Base-by-base conservation (phyloP, 83 land plant genomes). In the Isoetes engelmannii region DNA sequence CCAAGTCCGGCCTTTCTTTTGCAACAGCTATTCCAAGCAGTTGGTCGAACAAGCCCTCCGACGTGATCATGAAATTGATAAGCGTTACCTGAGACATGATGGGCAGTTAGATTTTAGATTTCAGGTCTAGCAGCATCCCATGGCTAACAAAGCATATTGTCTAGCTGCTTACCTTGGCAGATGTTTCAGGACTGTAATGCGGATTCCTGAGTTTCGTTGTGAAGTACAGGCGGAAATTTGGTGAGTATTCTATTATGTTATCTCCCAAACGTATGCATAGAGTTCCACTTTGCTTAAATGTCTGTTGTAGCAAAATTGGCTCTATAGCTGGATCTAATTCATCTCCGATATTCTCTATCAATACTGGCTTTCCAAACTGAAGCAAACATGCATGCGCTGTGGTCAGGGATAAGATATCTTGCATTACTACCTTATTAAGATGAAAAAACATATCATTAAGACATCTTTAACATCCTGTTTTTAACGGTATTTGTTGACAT, bases 361-460 rank as follows among this genome's bases (percentile, higher is more conserved):
- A 61, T 20, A 73, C 74, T 15, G 75, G 75, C 58, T 73, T 73
- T 9, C 75, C 75, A 67, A 73, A 73, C 75, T 73, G 74, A 20
- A 46, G 37, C 37, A 28, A 28, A 28, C 37, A 28, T 28, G 37
- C 37, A 28, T 28, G 37, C 37, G 2, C 37, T 0, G 37, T 28
- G 37, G 37, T 28, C 37, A 28, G 37, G 37, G 37, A 28, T 0
- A 28, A 28, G 37, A 28, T 2, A 28, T 28, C 37, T 28, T 28
- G n/a, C 37, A 28, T 0, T 0, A 28, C 37, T 28, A 28, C 37
- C 37, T 28, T 12, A 51, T 12, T 17, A 51, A 51, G 13, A 12
- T 12, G 17, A 51, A 51, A 51, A 3, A 51, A 12, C 3, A 15
- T 3, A 12, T 17, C 15, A 51, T 12, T 51, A 51, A 51, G 17